These are phyloP conservation scores for Neonectria sp. DNA, from an alignment of 2,329 filamentous ascomycete species.

Conservation along the genomic window DNA sequence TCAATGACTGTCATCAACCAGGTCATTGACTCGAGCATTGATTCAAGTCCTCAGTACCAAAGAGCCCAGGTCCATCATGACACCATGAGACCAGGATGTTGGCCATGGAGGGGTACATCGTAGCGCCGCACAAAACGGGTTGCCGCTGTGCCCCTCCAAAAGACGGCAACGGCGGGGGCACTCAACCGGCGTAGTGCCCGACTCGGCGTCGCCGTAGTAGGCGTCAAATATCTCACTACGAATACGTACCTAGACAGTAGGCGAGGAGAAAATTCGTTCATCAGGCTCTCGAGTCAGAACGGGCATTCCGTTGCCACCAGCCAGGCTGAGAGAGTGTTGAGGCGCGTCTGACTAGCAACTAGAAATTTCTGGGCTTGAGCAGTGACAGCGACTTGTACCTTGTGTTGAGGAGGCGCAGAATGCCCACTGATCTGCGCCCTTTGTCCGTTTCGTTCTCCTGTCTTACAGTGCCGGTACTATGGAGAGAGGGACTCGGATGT, in stretches of 20 bases:
- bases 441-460: not conserved
- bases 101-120: constrained; percentile 18
- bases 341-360: not conserved
- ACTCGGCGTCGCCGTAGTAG: constrained; percentile 26
- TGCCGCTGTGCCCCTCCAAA: constrained; percentile 20
- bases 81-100: constrained; percentile 19
- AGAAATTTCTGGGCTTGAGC: constrained; percentile 2
- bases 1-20: not conserved
- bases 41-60: constrained; percentile 7
- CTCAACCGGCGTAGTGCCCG: constrained; percentile 17
- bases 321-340: constrained; percentile 5
- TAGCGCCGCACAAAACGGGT: constrained; percentile 11
- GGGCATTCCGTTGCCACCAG: constrained; percentile 15
- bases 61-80: constrained; percentile 12
- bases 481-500: not conserved
- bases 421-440: constrained; percentile 4
- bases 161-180: constrained; percentile 19
- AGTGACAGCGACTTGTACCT: not conserved
- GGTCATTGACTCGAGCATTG: not conserved
- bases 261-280: constrained; percentile 17
- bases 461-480: constrained; percentile 2
- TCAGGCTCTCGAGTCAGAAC: constrained; percentile 20
- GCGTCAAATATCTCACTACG: not conserved
- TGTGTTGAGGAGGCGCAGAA: not conserved
- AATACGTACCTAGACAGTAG: not conserved